Base-by-base conservation (phyloP, 306 rosid genomes). In the Alnus rubra region DNA sequence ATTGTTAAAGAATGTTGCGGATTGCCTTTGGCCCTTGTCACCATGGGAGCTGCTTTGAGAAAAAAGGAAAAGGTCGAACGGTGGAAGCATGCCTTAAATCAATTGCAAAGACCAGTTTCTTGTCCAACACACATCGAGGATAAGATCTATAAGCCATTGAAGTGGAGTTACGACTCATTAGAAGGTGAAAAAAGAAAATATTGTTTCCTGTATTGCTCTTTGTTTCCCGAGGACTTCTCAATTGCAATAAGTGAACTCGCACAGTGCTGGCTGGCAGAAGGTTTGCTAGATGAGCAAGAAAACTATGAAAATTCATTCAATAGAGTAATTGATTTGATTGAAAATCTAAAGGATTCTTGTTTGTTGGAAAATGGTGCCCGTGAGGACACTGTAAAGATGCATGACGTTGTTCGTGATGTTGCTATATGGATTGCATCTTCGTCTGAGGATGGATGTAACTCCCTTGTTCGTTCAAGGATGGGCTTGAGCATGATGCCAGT, bases 181-280 rank as follows among this genome's bases (percentile, higher is more conserved):
- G 52, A 48, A 9, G 73, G 65, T 72, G 62, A 73, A 54, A 73
- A 60, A 5, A 16, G 19, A 6, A 48, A 73, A 31, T 14, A 44
- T 31, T 79, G 82, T 58, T 79, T 79, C 78, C 52, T 73, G 47
- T 79, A 8, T 72, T 79, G 82, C 44, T 79, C 78, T 10, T 5
- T 71, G 64, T 79, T 58, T 60, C 78, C 78, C 2, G 74, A 79
- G 52, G 74, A 79, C 75, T 62, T 9, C 23, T 39, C 33, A 19
- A 73, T 79, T 55, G 9, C 44, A 23, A 45, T 60, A 73, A 39
- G 69, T 13, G 82, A 79, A 63, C 74, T 79, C 28, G 35, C 64
- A 64, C 39, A 47, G 30, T 74, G 55, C 8, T 79, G 74, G 83
- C n/a, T 44, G 6, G 74, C 42, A 8, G 74, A 73, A 39, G 74